A percentile compares a stretch with the other conserved stretches of the same genome.
phyloP scores from a whole-genome alignment of 2,329 filamentous ascomycete genomes.

The Rutstroemia sp. region DNA sequence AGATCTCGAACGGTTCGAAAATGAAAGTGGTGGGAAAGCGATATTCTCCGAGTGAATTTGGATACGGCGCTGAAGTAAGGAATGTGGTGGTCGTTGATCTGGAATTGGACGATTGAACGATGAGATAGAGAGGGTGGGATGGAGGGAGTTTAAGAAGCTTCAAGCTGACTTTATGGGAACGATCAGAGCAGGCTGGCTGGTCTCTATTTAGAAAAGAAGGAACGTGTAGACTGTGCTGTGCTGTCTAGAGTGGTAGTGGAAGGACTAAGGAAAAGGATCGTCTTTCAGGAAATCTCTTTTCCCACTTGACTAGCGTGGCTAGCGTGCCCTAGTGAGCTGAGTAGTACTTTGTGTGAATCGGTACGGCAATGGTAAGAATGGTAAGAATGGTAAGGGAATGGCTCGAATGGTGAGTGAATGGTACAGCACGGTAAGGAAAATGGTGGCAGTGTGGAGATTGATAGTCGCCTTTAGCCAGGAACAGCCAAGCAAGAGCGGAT shows the following conservation, averaged over 20 bases:
- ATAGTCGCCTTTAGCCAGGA: no score
- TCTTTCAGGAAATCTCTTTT: background rate
- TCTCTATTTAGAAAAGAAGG: background rate
- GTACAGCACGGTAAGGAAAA: no score
- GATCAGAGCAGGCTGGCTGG: slow-evolving; percentile 4
- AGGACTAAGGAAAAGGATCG: slow-evolving; percentile 1
- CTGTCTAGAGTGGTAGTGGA: background rate
- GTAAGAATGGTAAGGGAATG: no score
- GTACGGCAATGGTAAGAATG: no score
- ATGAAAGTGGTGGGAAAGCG: slow-evolving; percentile 9
- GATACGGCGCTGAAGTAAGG: background rate
- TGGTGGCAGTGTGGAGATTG: no score
- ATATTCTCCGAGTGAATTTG: background rate
- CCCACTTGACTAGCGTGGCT: no score
- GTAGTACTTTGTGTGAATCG: background rate
- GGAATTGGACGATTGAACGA: background rate
- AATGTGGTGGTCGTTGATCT: background rate
- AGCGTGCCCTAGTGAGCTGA: background rate
- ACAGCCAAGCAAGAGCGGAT: no score
- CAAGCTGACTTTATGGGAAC: slow-evolving; percentile 2
- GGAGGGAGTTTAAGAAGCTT: slow-evolving; percentile 1
- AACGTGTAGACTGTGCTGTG: slow-evolving; percentile 2
- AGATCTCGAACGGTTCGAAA: background rate
- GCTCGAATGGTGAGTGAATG: no score
- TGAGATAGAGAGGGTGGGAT: background rate